phyloP scores from a whole-genome alignment of 805 yeast genomes.

The Candida alai region DNA sequence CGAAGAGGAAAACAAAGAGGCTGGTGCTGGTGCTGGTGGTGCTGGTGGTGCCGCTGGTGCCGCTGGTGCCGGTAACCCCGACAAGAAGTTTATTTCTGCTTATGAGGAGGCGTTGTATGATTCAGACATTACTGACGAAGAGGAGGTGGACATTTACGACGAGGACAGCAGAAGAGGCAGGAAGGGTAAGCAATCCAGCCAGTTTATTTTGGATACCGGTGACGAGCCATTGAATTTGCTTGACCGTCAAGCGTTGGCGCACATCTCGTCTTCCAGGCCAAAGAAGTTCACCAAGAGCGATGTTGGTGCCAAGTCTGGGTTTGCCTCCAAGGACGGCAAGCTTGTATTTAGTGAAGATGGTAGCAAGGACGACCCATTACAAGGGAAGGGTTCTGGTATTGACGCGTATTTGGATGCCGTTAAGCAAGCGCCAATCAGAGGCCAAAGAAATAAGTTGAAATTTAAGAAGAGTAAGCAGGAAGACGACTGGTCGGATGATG shows the following conservation, averaged over 20 bases:
- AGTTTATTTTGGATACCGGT: constrained; percentile 73
- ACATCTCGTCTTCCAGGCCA: constrained; percentile 86
- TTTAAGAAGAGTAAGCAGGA: constrained; percentile 63
- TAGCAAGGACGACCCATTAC: constrained; percentile 43
- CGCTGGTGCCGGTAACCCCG: constrained; percentile 13
- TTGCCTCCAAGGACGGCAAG: constrained; percentile 62
- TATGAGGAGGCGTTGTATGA: constrained; percentile 91
- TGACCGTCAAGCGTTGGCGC: constrained; percentile 79
- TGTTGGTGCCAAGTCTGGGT: constrained; percentile 31
- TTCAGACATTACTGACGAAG: constrained; percentile 56
- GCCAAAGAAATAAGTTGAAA: constrained; percentile 87
- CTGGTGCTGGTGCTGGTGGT: constrained; percentile 13
- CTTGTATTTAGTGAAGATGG: constrained; percentile 56
- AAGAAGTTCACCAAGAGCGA: constrained; percentile 48
- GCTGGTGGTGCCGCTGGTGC: constrained; percentile 12
- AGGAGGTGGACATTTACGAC: constrained; percentile 38
- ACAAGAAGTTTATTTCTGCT: constrained; percentile 70
- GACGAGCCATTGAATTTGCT: constrained; percentile 83
- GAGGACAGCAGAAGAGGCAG: constrained; percentile 40
- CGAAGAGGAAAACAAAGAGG: constrained; percentile 32
- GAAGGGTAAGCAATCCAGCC: constrained; percentile 35
- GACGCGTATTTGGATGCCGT: constrained; percentile 95
- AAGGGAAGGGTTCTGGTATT: constrained; percentile 53
- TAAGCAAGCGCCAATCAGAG: constrained; percentile 87
- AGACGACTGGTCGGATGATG: constrained; percentile 46